Evolutionary conservation across 2,329 filamentous ascomycete genomes (phyloP), one percentile per base, ranked within the genome.

Genomic region (Aspergillus unguis): DNA sequence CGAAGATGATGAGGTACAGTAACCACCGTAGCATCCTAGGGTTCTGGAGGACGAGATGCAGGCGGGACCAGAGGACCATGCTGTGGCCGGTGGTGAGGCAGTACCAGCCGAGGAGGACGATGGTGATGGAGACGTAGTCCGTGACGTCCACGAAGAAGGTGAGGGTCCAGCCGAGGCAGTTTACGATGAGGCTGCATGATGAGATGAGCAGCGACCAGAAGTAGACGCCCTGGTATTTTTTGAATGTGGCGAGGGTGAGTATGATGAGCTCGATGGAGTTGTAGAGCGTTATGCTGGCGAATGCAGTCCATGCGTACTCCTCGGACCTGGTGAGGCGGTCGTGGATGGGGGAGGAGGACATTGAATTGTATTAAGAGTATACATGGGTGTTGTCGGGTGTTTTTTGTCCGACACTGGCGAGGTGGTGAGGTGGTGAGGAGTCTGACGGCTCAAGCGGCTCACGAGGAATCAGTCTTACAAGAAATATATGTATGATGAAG

Each of bases 251-350:
- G 44, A 75, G 71, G 38, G 75, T 64, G 47, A 75, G 65, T 32
- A 75, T 58, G 40, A 71, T 64, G n/a, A 78, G 68, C 55, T 77
- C 75, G 36, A 75, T 57, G 26, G 70, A 69, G 54, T 75, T 77
- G 58, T 76, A 77, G 61, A 70, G 69, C 17, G 73, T 65, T 26
- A 77, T 65, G 6, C 65, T 71, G 4, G 72, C 65, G 52, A 78
- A 73, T 9, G 70, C 67, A 23, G 64, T 65, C 47, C 76, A 71
- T 28, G 53, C 44, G 29, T 54, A 55, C 9, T 37, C 41, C 9
- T 56, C 37, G 9, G 38, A 10, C 0, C 31, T n/a, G 35, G 17
- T 53, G 33, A 53, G 8, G 17, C 8, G 10, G n/a, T 35, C 25
- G 25, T 6, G n/a, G 17, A 36, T 26, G 8, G 25, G 11, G n/a